phyloP scores from a whole-genome alignment of 2,329 filamentous ascomycete genomes.

The Hypoxylon sp. region DNA sequence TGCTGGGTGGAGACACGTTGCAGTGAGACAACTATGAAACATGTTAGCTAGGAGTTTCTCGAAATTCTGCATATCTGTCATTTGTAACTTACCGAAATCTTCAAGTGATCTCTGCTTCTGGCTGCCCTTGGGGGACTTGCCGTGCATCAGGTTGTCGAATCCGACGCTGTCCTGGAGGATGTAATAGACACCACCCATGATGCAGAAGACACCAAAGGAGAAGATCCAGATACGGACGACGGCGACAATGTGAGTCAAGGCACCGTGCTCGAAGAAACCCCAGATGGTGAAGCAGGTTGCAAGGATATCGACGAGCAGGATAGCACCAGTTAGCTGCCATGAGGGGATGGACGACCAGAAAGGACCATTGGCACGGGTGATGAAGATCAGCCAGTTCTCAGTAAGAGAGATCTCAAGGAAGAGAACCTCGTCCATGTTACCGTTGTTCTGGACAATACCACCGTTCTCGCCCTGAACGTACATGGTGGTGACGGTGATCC shows the following conservation, averaged over 20 bases:
- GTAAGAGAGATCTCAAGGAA: constrained; percentile 93
- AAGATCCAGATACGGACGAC: constrained; percentile 93
- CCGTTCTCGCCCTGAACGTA: constrained; percentile 73
- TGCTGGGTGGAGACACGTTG: constrained; percentile 93
- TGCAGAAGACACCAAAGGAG: constrained; percentile 89
- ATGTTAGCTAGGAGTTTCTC: constrained; percentile 62
- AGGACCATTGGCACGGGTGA: constrained; percentile 91
- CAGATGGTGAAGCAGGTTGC: constrained; percentile 90
- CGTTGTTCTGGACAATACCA: constrained; percentile 92
- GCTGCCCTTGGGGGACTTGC: constrained; percentile 85
- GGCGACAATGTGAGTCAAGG: constrained; percentile 81
- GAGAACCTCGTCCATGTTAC: constrained; percentile 83
- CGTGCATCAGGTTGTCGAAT: constrained; percentile 95
- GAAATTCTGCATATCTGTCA: constrained; percentile 7
- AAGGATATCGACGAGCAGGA: constrained; percentile 84
- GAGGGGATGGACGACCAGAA: constrained; percentile 93
- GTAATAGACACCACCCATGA: constrained; percentile 82
- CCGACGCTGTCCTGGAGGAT: constrained; percentile 83
- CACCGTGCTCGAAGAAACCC: constrained; percentile 80
- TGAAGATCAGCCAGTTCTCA: constrained; percentile 97
- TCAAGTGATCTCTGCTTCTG: constrained; percentile 88
- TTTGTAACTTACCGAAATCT: constrained; percentile 81
- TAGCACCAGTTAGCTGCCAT: constrained; percentile 85
- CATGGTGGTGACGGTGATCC: constrained; percentile 92
- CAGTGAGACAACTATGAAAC: constrained; percentile 80